These are phyloP conservation scores for Acanthamoeba castellanii DNA, from an alignment of 208 protist genomes.

Conservation along the genomic window DNA sequence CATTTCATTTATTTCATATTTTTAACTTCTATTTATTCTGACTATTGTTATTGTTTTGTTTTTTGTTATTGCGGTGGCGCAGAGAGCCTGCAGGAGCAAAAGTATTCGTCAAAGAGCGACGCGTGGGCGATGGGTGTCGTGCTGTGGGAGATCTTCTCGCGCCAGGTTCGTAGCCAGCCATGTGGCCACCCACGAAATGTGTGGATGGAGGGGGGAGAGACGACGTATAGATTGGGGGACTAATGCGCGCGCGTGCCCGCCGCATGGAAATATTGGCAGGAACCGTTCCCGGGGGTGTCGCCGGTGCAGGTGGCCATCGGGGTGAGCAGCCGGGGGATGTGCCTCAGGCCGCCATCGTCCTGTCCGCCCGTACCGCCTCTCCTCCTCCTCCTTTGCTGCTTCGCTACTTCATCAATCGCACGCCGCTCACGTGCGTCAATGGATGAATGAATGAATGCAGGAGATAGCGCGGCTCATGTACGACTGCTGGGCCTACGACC, in stretches of 20 bases:
- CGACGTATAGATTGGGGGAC: no score
- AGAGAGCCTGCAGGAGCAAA: conserved; percentile 17
- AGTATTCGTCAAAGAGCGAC: neutral
- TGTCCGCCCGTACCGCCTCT: neutral
- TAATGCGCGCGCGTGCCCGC: no score
- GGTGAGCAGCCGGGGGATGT: neutral
- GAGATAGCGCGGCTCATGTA: conserved; percentile 18
- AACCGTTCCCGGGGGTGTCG: neutral
- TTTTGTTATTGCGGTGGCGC: neutral
- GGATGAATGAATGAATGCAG: neutral
- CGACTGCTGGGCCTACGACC: neutral
- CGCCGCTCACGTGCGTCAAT: neutral
- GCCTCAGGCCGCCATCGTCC: neutral
- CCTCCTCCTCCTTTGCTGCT: no score
- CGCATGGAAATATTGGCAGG: neutral
- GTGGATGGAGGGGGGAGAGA: no score
- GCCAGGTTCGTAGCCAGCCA: neutral
- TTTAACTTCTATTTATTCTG: no score
- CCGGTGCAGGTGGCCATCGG: conserved; percentile 34
- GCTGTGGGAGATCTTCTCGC: neutral
- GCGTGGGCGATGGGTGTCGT: neutral
- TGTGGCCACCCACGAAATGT: neutral
- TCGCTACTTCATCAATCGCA: no score
- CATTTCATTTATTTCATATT: no score
- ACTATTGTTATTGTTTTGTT: neutral